These are phyloP conservation scores for Eremothecium sinecaudum DNA, from an alignment of 1,139 yeast species.

Conservation along the genomic window DNA sequence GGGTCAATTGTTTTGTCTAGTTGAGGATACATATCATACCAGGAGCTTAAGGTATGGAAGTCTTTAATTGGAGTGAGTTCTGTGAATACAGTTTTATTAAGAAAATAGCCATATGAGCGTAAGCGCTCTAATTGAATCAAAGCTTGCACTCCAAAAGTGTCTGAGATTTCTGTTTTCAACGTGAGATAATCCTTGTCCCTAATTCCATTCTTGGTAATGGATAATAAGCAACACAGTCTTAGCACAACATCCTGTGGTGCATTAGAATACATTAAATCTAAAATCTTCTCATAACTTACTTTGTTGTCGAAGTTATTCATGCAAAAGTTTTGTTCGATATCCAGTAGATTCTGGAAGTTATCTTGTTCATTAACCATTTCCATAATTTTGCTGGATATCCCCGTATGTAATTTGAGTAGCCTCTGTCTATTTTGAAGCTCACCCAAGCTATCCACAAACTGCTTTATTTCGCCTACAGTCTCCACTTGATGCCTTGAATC, in stretches of 20 bases:
- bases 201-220: slow-evolving; percentile 22
- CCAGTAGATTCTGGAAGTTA: slow-evolving; percentile 47
- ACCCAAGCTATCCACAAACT: slow-evolving; percentile 63
- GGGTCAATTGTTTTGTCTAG: slow-evolving; percentile 14
- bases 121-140: slow-evolving; percentile 22
- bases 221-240: slow-evolving; percentile 21
- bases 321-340: slow-evolving; percentile 52
- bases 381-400: slow-evolving; percentile 61
- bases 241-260: slow-evolving; percentile 14
- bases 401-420: slow-evolving; percentile 64
- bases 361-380: slow-evolving; percentile 38
- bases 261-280: slow-evolving; percentile 23
- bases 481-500: slow-evolving; percentile 52
- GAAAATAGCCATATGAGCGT: slow-evolving; percentile 16
- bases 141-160: slow-evolving; percentile 24
- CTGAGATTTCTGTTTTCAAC: slow-evolving; percentile 23
- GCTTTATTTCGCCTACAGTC: slow-evolving; percentile 57
- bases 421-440: slow-evolving; percentile 60
- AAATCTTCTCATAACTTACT: slow-evolving; percentile 17
- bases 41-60: slow-evolving; percentile 6
- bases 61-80: slow-evolving; percentile 6
- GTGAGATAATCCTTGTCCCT: slow-evolving; percentile 24
- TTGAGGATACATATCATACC: slow-evolving; percentile 22
- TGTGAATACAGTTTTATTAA: slow-evolving; percentile 12
- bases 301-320: slow-evolving; percentile 19